Evolutionary conservation across 1,139 yeast genomes (phyloP).

Genomic region (Schwanniomyces etchellsii): DNA sequence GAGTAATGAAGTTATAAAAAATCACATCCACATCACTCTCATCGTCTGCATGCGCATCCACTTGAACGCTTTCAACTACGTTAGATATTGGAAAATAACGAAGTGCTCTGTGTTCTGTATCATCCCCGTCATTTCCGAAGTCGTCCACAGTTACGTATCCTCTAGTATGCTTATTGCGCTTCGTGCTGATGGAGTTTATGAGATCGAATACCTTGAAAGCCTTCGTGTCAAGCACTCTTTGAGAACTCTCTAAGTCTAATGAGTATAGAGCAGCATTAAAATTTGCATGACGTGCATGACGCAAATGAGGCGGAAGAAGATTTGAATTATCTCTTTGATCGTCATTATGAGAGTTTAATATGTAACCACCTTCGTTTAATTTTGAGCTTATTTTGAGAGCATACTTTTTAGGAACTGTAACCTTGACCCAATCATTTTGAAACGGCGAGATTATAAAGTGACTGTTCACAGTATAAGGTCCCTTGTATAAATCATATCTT

Average conservation of each 20-base stretch:
- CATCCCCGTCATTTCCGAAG: conserved; percentile 82
- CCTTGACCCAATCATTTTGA: conserved; percentile 66
- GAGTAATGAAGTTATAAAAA: conserved; percentile 69
- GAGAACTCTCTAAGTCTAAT: too few relatives aligned
- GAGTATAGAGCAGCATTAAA: not conserved
- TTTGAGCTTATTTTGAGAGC: conserved; percentile 44
- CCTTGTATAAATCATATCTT: conserved; percentile 82
- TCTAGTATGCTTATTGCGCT: conserved; percentile 19
- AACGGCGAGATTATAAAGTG: conserved; percentile 86
- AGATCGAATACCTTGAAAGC: not conserved
- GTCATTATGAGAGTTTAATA: conserved; percentile 15
- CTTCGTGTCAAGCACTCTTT: not conserved
- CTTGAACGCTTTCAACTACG: conserved; percentile 52
- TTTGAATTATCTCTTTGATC: conserved; percentile 7
- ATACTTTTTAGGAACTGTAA: conserved; percentile 46
- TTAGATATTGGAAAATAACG: conserved; percentile 63
- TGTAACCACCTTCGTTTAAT: conserved; percentile 48
- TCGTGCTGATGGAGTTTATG: conserved; percentile 7
- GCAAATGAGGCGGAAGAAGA: conserved; percentile 20
- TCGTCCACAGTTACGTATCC: conserved; percentile 87
- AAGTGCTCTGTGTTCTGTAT: conserved; percentile 68
- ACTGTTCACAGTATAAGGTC: conserved; percentile 76
- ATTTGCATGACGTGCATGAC: not conserved
- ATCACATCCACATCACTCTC: conserved; percentile 56
- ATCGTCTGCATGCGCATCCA: conserved; percentile 11